phyloP scores from a whole-genome alignment of 495 filamentous ascomycete genomes.

The Tuber magnatum region DNA sequence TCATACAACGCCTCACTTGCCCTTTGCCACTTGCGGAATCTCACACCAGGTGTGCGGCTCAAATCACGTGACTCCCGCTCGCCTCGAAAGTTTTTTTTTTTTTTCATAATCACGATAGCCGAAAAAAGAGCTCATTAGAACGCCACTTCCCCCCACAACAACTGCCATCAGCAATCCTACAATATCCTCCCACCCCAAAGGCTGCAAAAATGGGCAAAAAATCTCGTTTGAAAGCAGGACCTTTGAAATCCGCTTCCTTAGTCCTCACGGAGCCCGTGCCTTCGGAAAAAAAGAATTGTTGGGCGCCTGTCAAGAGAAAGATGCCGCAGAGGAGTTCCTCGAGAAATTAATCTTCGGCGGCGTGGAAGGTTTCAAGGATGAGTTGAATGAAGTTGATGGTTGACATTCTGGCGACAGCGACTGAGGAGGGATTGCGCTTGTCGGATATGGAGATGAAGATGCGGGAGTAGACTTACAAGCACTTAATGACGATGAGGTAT shows the following conservation, averaged over 20 bases:
- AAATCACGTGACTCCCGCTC: too few species aligned
- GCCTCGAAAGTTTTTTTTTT: too few species aligned
- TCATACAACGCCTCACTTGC: too few species aligned
- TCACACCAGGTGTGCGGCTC: too few species aligned
- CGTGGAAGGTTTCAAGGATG: conserved; percentile 65
- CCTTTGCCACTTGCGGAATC: too few species aligned
- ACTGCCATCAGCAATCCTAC: too few species aligned
- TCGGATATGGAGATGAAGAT: conserved; percentile 4
- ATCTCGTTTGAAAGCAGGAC: not conserved
- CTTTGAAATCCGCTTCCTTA: not conserved
- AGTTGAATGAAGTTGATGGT: conserved; percentile 46
- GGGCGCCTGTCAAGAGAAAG: conserved; percentile 48
- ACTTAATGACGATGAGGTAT: conserved; percentile 34
- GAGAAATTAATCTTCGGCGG: conserved; percentile 82
- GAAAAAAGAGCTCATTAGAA: too few species aligned
- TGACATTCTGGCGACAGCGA: conserved; percentile 34
- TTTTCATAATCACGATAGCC: too few species aligned
- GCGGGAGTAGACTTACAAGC: conserved; percentile 25
- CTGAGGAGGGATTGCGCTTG: conserved; percentile 40
- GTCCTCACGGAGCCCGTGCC: not conserved
- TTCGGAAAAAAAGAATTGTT: not conserved
- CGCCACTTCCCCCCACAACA: too few species aligned
- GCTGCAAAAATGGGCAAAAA: not conserved
- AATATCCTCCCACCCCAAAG: too few species aligned
- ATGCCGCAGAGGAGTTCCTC: conserved; percentile 71